Evolutionary conservation across 192 early-diverging fungal genomes (phyloP).

Genomic region (Chytriomyces confervae): DNA sequence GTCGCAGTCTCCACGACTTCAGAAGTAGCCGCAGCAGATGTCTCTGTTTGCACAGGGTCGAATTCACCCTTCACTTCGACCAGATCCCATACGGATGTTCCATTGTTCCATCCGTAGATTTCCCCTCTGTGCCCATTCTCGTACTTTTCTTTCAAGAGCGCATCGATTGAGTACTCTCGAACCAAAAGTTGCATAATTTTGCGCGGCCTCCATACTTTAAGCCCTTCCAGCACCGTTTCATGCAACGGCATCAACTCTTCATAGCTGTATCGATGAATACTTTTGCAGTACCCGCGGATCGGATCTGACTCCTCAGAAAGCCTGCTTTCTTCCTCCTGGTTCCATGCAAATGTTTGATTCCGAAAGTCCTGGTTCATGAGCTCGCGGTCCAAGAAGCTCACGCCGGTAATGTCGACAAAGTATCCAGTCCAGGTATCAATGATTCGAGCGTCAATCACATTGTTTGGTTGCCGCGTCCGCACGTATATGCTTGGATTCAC

Average conservation of each 20-base stretch:
- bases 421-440: conserved; percentile 43
- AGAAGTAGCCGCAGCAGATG: too few relatives aligned
- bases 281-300: conserved; percentile 29
- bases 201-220: conserved; percentile 40
- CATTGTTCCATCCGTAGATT: neutral
- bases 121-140: neutral
- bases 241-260: conserved; percentile 30
- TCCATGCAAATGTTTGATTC: too few relatives aligned
- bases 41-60: too few relatives aligned
- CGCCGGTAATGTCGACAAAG: conserved; percentile 46
- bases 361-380: too few relatives aligned
- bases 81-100: neutral
- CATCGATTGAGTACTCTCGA: conserved; percentile 30
- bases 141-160: neutral
- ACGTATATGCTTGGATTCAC: conserved; percentile 28
- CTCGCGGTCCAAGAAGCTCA: neutral
- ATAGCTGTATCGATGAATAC: conserved; percentile 28
- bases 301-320: too few relatives aligned
- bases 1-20: too few relatives aligned
- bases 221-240: conserved; percentile 36
- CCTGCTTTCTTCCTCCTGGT: too few relatives aligned
- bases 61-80: neutral
- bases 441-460: conserved; percentile 47
- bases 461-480: conserved; percentile 22
- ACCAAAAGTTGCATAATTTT: conserved; percentile 5